phyloP scores from a whole-genome alignment of 2,329 filamentous ascomycete species.

The Alternaria triticimaculans region DNA sequence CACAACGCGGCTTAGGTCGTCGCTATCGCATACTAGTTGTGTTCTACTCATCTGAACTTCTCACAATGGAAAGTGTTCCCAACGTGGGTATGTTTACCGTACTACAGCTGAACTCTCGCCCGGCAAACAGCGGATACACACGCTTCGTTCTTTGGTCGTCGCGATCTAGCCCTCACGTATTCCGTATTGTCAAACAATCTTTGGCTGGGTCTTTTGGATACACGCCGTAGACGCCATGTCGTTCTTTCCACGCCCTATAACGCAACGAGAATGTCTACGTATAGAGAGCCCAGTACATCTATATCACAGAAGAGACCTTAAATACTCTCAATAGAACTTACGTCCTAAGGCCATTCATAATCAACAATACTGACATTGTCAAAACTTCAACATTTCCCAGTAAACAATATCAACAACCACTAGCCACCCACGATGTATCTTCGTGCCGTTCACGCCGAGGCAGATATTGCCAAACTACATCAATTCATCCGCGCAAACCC shows the following conservation, averaged over 20 bases:
- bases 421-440: slow-evolving; percentile 62
- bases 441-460: slow-evolving; percentile 52
- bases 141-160: background rate
- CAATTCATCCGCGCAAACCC: slow-evolving; percentile 64
- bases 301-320: too few species aligned
- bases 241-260: background rate
- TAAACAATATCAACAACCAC: too few species aligned
- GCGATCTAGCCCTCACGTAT: background rate
- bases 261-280: background rate
- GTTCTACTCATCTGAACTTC: background rate
- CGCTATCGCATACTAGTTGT: background rate
- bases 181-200: background rate
- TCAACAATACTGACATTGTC: background rate
- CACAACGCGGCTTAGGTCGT: background rate
- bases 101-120: background rate
- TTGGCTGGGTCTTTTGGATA: background rate
- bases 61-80: background rate
- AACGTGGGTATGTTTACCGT: background rate
- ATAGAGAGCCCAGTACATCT: too few species aligned
- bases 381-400: background rate
- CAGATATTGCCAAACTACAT: slow-evolving; percentile 57
- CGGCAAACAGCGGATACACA: background rate
- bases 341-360: fast-evolving
- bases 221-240: background rate
- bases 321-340: too few species aligned